Conservation (phyloP, 2,329 filamentous ascomycete genomes). For the Trematosphaeria pertusa region DNA sequence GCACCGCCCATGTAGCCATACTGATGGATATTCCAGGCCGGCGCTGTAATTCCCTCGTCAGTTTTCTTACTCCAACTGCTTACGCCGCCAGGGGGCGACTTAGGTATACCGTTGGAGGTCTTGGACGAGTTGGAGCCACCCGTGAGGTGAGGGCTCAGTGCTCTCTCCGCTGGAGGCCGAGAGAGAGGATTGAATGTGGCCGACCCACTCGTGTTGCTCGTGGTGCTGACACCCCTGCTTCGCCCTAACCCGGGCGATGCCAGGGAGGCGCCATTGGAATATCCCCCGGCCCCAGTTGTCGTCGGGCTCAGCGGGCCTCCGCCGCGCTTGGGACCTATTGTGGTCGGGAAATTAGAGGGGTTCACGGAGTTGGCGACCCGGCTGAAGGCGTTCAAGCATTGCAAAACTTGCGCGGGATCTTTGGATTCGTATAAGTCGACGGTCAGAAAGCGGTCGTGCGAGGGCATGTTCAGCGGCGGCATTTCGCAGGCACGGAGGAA, state of each 20-base stretch:
- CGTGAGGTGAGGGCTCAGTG: constrained; percentile 56
- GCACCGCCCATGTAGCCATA: constrained; percentile 98
- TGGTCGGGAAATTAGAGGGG: constrained; percentile 73
- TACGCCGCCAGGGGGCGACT: constrained; percentile 61
- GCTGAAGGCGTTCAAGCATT: constrained; percentile 91
- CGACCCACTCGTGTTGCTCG: constrained; percentile 49
- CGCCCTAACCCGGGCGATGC: constrained; percentile 38
- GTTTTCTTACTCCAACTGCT: constrained; percentile 90
- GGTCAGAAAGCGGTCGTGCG: constrained; percentile 95
- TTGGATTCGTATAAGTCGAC: constrained; percentile 96
- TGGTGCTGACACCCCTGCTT: constrained; percentile 56
- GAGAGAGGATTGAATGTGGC: constrained; percentile 55
- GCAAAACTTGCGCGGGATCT: constrained; percentile 93
- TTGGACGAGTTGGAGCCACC: constrained; percentile 66
- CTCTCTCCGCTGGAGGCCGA: constrained; percentile 36
- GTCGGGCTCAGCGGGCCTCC: constrained; percentile 49
- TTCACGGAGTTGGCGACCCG: constrained; percentile 79
- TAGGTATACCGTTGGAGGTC: constrained; percentile 56
- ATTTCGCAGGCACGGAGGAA: constrained; percentile 89
- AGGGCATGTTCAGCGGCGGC: constrained; percentile 83
- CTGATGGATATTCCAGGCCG: constrained; percentile 98
- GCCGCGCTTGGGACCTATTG: constrained; percentile 76
- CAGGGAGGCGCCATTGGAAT: constrained; percentile 31
- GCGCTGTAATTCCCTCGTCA: constrained; percentile 80
- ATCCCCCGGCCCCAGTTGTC: constrained; percentile 33